Evolutionary conservation across 257 asterid species (phyloP).

Genomic region (Przewalskia tangutica): DNA sequence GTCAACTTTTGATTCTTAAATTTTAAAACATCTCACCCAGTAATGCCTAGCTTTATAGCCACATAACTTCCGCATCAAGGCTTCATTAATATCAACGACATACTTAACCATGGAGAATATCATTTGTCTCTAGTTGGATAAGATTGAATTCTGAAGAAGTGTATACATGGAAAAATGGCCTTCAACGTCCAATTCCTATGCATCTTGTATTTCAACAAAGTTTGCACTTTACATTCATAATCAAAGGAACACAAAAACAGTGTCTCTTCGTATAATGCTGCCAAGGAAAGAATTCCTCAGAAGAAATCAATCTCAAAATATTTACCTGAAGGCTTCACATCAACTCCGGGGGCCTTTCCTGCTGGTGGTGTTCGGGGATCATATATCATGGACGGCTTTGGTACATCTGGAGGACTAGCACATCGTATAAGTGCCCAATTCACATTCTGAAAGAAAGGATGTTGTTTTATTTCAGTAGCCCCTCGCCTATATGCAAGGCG

Average conservation of each 20-base stretch:
- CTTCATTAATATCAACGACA: not conserved
- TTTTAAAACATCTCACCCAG: not conserved
- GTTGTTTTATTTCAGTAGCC: constrained; percentile 60
- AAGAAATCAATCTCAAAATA: constrained; percentile 60
- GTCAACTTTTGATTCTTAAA: not conserved
- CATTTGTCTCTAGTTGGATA: not conserved
- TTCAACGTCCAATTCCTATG: constrained; percentile 2
- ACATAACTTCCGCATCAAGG: not conserved
- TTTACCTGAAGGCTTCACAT: constrained; percentile 45
- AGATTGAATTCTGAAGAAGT: not conserved
- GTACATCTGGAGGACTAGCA: constrained; percentile 59
- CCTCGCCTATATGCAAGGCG: constrained; percentile 63
- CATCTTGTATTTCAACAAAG: constrained; percentile 2
- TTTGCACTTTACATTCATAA: not conserved
- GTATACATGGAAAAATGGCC: not conserved
- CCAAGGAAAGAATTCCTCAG: constrained; percentile 15
- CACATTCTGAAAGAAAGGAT: constrained; percentile 49
- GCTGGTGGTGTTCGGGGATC: constrained; percentile 21
- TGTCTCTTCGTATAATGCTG: not conserved
- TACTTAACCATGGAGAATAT: not conserved
- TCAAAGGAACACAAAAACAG: not conserved
- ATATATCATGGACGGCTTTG: constrained; percentile 27
- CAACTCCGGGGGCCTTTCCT: constrained; percentile 20
- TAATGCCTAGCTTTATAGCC: not conserved
- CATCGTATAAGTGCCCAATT: constrained; percentile 63